Evolutionary conservation across 495 filamentous ascomycete species (phyloP), one percentile per base, ranked within the genome.

Genomic region (Trichoderma orchidacearum): DNA sequence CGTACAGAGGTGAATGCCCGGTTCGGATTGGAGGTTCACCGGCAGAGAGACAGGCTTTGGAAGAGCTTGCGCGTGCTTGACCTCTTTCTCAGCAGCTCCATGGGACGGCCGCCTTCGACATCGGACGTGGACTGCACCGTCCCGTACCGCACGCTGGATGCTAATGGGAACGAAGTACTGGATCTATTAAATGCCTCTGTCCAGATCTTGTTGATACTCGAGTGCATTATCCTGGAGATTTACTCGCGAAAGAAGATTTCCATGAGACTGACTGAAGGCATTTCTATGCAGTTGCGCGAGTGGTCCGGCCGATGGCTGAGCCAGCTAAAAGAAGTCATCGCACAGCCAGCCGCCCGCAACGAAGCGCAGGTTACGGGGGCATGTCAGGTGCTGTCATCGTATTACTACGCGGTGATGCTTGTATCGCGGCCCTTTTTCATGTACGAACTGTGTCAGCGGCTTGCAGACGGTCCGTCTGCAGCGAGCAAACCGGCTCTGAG

Each of bases 51-150:
- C 53, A 71, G 76, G 13, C 70, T 82, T 0, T 84, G 80, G 81
- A 82, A 79, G 61, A 82, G 79, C 60, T 66, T 84, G 12, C 72
- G 81, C 1, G 76, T 84, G 55, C 68, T 82, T 58, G 81, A 84
- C 56, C 58, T 84, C 5, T 84, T 80, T 54, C 72, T 83, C 30
- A 80, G 76, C 60, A 78, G 77, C 35, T 83, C 79, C 1, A 69
- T 83, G 62, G 81, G 81, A 0, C 73, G 81, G 0, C 81, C 81
- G 1, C 81, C 80, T 0, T 78, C 80, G 1, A 80, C 80, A 1
- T 78, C 77, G 0, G 81, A 83, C 48, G 72, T 76, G 27, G 80
- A 83, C 51, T 77, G 75, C 61, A 81, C 80, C 8, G 74, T 78
- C 0, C 55, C 68, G 4, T 74, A 67, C 58, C 59, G 63, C 34